Evolutionary conservation across 2,329 filamentous ascomycete genomes (phyloP), one percentile per base, ranked within the genome.

Genomic region (Exophiala aquamarina): DNA sequence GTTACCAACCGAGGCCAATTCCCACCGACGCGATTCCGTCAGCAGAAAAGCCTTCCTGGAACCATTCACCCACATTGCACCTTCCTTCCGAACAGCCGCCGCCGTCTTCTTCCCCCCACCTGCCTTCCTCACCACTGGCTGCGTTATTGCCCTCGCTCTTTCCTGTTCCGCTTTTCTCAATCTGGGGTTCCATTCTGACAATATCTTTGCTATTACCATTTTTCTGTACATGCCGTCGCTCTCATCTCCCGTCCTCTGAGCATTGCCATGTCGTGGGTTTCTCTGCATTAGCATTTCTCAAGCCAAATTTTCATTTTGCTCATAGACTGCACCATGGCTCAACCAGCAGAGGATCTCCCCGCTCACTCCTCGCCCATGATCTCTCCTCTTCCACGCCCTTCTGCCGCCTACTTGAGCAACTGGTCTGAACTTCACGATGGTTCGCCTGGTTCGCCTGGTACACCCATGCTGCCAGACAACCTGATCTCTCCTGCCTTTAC

Each of bases 401-500:
- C 52, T 47, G 39, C 54, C 40, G 47, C 42, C 36, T 47, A 56
- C 48, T 35, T 62, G 34, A 49, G 55, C 21, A 59, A 59, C 48
- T 63, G 54, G 54, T 53, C 59, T 20, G 54, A 61, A 42, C 45
- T 57, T 38, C 40, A 61, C 23, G 52, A 52, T 20, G 43, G 42
- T 20, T 44, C 38, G 14, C 44, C 62, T 48, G 56, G 64, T 14
- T 73, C 74, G 14, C 71, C 75, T 31, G 69, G 70, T 3, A 26
- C 23, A 26, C 23, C 23, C 23, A 26, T 6, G 6, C 67, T 77
- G 20, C 74, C 75, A n/a, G 68, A 68, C 14, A 76, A 77, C 20
- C 66, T 81, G 41, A 67, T 78, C 54, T 77, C 79, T 36, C 78
- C 79, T 14, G 70, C 71, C 47, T 72, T 67, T 64, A 77, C 68